Percentiles rank a stretch among this genome's conserved stretches.
phyloP scores from a whole-genome alignment of 371 early-diverging fungal species.

The Spraguea lophii region DNA sequence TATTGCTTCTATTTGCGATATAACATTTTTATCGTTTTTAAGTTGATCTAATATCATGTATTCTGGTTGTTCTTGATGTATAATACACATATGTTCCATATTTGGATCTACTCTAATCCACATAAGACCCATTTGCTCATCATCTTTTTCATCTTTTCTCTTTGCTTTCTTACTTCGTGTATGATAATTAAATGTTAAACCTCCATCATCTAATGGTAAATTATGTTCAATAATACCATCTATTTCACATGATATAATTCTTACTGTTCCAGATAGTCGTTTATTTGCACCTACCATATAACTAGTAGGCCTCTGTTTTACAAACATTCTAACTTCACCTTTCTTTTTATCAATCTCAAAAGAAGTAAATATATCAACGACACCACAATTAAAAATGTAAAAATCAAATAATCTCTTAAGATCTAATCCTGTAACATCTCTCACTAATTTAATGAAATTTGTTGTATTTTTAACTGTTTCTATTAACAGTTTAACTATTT shows the following conservation, averaged over 20 bases:
- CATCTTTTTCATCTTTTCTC: constrained; percentile 37
- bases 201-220: constrained; percentile 10
- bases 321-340: constrained; percentile 27
- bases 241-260: constrained; percentile 35
- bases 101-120: constrained; percentile 44
- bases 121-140: constrained; percentile 35
- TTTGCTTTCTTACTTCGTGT: constrained; percentile 27
- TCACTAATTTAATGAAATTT: constrained; percentile 36
- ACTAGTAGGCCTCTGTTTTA: constrained; percentile 29
- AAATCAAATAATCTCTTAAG: constrained; percentile 37
- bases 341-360: constrained; percentile 38
- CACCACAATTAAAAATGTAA: constrained; percentile 40
- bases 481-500: constrained; percentile 32
- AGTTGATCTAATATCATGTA: constrained; percentile 45
- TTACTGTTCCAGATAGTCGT: constrained; percentile 14
- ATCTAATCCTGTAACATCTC: constrained; percentile 46
- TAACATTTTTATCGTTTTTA: constrained; percentile 41
- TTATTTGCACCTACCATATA: constrained; percentile 26
- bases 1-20: constrained; percentile 42
- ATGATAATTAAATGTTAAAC: constrained; percentile 33
- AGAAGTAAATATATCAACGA: constrained; percentile 23
- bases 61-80: constrained; percentile 39
- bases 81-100: constrained; percentile 26
- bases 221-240: constrained; percentile 43
- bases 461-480: constrained; percentile 14